phyloP scores from a whole-genome alignment of 169 alveolate species.

The Eimeria necatrix region DNA sequence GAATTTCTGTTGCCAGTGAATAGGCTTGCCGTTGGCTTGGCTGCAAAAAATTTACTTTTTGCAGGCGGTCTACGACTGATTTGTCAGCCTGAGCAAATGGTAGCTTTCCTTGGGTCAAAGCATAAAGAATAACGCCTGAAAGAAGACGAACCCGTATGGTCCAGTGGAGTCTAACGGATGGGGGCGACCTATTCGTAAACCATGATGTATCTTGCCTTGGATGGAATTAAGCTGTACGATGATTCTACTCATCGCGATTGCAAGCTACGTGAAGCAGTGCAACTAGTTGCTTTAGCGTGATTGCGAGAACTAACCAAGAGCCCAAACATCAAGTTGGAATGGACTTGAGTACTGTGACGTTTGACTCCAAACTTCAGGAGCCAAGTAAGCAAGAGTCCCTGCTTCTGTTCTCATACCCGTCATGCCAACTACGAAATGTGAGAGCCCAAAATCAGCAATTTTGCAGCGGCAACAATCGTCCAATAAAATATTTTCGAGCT shows the following conservation, averaged over 20 bases:
- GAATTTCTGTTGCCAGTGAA: not conserved
- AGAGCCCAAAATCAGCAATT: conserved; percentile 93
- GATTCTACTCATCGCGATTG: too few species aligned
- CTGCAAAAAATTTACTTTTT: conserved; percentile 28
- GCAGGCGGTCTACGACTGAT: conserved; percentile 60
- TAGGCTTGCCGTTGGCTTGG: not conserved
- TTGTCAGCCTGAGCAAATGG: conserved; percentile 76
- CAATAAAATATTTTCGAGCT: conserved; percentile 93
- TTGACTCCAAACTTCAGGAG: conserved; percentile 86
- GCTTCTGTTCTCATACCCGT: conserved; percentile 85
- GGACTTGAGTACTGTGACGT: conserved; percentile 84
- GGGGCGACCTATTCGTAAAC: too few species aligned
- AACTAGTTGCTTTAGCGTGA: not conserved
- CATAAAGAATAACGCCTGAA: conserved; percentile 80
- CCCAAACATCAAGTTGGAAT: conserved; percentile 86
- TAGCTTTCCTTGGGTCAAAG: conserved; percentile 76
- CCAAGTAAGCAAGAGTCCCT: conserved; percentile 87
- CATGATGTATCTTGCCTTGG: too few species aligned
- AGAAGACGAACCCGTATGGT: not conserved
- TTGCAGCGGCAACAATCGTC: conserved; percentile 89
- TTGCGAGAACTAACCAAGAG: conserved; percentile 79
- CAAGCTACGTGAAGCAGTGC: too few species aligned
- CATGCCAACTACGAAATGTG: conserved; percentile 84
- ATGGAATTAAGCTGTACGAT: too few species aligned
- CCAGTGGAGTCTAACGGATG: too few species aligned